Conservation (phyloP, 306 rosid genomes). For the Bauhinia variegata region DNA sequence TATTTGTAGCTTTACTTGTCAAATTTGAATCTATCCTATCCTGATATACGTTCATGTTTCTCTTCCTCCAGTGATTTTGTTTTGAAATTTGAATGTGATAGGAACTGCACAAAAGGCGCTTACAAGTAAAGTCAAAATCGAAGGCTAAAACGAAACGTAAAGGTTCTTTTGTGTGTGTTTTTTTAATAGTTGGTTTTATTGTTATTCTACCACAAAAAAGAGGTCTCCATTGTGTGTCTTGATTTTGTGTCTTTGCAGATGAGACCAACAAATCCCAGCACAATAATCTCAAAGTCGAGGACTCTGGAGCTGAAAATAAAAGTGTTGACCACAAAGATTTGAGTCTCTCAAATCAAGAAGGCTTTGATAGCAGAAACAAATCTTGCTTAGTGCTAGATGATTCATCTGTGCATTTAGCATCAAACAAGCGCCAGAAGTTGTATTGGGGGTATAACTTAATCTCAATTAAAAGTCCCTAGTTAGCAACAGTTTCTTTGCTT, state of each 20-base stretch:
- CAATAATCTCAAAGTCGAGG: conserved; percentile 19
- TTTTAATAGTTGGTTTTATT: background rate
- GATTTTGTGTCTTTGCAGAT: conserved; percentile 38
- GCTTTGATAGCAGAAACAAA: conserved; percentile 22
- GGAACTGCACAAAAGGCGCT: conserved; percentile 78
- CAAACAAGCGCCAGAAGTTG: conserved; percentile 62
- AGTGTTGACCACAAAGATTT: conserved; percentile 34
- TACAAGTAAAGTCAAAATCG: conserved; percentile 69
- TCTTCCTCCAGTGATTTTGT: conserved; percentile 1
- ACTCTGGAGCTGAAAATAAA: conserved; percentile 36
- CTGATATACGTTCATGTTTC: background rate
- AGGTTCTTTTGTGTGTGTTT: conserved; percentile 43
- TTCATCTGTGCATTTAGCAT: conserved; percentile 8
- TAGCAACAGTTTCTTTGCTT: conserved; percentile 8
- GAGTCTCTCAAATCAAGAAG: conserved; percentile 26
- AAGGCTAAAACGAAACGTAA: conserved; percentile 51
- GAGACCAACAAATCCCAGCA: conserved; percentile 35
- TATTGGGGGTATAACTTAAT: conserved; percentile 74
- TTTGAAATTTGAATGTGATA: conserved; percentile 20
- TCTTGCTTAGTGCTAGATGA: conserved; percentile 35
- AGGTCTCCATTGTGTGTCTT: background rate
- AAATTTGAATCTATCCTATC: background rate
- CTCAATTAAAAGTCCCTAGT: background rate
- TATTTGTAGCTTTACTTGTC: background rate
- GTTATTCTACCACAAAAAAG: background rate